Evolutionary conservation across 192 early-diverging fungal genomes (phyloP).

Genomic region (Coemansia sp.): DNA sequence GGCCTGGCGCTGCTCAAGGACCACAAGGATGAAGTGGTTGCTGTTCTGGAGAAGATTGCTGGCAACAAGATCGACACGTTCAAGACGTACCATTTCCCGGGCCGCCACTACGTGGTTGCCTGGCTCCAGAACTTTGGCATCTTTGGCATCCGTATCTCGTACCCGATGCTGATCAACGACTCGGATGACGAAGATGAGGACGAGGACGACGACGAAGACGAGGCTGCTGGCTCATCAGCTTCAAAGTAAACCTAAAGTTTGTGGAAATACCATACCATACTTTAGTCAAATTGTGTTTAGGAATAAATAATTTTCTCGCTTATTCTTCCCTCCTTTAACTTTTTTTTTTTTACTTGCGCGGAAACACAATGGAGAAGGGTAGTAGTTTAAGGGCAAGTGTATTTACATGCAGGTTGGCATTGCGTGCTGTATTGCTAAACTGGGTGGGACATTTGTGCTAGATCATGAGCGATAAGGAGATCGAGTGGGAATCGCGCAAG

Average conservation of each 20-base stretch:
- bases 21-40: conserved; percentile 28
- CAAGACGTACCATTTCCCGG: conserved; percentile 53
- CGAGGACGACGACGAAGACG: conserved; percentile 25
- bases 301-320: neutral
- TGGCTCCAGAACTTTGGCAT: conserved; percentile 53
- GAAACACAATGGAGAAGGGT: neutral
- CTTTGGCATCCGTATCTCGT: conserved; percentile 52
- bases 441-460: conserved; percentile 9
- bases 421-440: neutral
- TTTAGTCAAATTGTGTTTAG: too few species aligned
- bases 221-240: conserved; percentile 1
- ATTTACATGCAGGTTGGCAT: neutral
- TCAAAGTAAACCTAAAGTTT: conserved; percentile 3
- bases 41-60: conserved; percentile 36
- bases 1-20: conserved; percentile 50
- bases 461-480: conserved; percentile 45
- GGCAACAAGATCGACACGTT: conserved; percentile 45
- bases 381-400: neutral
- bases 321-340: neutral
- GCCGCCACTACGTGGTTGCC: conserved; percentile 51
- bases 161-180: conserved; percentile 46
- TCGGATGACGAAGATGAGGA: conserved; percentile 29
- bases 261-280: too few species aligned
- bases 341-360: neutral
- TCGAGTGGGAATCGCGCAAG: conserved; percentile 49